Evolutionary conservation across 2,329 filamentous ascomycete species (phyloP), one percentile per base, ranked within the genome.

Genomic region (Blastomyces parvus): DNA sequence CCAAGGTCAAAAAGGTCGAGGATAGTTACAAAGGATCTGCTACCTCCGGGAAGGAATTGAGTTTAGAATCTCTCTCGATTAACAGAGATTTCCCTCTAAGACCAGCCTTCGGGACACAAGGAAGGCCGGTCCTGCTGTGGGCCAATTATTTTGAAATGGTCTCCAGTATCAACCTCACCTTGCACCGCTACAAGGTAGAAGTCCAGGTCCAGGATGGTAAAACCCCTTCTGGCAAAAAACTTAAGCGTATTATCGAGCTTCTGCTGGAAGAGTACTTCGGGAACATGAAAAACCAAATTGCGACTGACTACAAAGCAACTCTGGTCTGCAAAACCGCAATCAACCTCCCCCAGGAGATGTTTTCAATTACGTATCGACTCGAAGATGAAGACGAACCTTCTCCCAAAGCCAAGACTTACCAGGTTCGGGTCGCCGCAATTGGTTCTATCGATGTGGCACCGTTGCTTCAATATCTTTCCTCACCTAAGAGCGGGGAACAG

Each of bases 181-280:
- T 82, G 1, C 77, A 71, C 62, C 74, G 77, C 3, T 82, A 82
- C 64, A 72, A 74, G 40, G 66, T 82, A 25, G 66, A 71, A 9
- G 70, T 75, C 25, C 69, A 69, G 3, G 69, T 73, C 27, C 62
- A 70, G n/a, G 67, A 71, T 2, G 70, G 66, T 6, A 67, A 66
- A 7, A 60, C 67, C 3, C 70, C 71, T 2, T 61, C 71, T 50
- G 78, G 77, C 61, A 75, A 75, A 42, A 82, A 80, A 70, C 79
- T 75, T 44, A 76, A 76, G 52, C 78, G 79, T 5, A 73, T 84
- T 5, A 73, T 85, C 19, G 71, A 80, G 19, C 68, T 81, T 27
- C 67, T 86, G 22, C 66, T 79, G 19, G 73, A 77, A 61, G 70
- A 76, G 64, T 66, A 77, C 65, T 70, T 76, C 67, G 6, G 67